These are phyloP conservation scores for Penstemon davidsonii DNA, from an alignment of 257 asterid species.

Conservation along the genomic window DNA sequence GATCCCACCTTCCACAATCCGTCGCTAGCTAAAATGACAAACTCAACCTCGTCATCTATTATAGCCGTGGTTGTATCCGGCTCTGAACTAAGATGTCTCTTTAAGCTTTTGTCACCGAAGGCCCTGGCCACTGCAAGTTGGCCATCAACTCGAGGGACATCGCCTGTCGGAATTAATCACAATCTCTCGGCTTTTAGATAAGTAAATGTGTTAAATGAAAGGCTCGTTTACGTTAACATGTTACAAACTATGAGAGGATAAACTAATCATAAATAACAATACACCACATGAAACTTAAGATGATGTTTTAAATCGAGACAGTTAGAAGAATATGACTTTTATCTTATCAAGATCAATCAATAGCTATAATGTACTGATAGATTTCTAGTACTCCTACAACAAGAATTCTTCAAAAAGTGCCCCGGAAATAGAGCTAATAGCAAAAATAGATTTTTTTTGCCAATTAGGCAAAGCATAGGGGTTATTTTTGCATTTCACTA, in stretches of 20 bases:
- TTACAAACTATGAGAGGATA: neutral
- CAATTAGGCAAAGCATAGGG: too few relatives aligned
- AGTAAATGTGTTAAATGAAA: neutral
- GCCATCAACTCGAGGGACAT: slow-evolving; percentile 95
- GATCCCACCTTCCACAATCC: slow-evolving; percentile 80
- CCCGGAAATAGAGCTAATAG: too few relatives aligned
- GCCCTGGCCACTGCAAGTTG: slow-evolving; percentile 96
- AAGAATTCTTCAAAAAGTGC: too few relatives aligned
- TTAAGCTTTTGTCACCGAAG: slow-evolving; percentile 92
- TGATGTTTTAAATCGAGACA: neutral
- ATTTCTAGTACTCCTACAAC: too few relatives aligned
- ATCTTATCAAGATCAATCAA: too few relatives aligned
- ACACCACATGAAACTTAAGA: too few relatives aligned
- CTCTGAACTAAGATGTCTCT: slow-evolving; percentile 82
- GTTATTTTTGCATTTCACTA: too few relatives aligned
- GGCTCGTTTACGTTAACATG: neutral
- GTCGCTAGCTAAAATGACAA: slow-evolving; percentile 80
- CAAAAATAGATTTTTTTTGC: too few relatives aligned
- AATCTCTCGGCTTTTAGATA: slow-evolving; percentile 13
- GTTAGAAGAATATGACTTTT: neutral
- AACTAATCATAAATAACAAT: neutral
- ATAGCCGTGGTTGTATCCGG: slow-evolving; percentile 58
- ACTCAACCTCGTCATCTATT: slow-evolving; percentile 71
- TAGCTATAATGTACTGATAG: too few relatives aligned
- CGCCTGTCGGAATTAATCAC: slow-evolving; percentile 43